Percentiles rank a stretch among this genome's conserved stretches.
phyloP scores from a whole-genome alignment of 2,329 filamentous ascomycete genomes.

The Aspergillus unguis region DNA sequence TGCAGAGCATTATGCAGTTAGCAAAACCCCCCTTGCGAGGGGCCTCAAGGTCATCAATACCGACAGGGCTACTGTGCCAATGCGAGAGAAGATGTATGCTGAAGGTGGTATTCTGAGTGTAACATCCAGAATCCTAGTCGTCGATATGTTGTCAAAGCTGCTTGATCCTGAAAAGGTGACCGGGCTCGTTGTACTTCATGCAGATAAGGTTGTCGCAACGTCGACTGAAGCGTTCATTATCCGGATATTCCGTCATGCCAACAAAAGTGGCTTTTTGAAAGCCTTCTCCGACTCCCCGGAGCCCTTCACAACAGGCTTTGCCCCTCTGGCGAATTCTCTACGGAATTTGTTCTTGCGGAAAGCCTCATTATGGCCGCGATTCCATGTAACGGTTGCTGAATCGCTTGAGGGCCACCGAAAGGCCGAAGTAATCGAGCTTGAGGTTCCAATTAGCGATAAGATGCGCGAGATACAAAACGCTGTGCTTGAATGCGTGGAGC shows the following conservation, averaged over 20 bases:
- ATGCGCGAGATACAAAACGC: slow-evolving; percentile 95
- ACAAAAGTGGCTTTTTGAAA: slow-evolving; percentile 90
- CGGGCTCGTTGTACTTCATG: slow-evolving; percentile 81
- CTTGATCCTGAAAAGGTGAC: slow-evolving; percentile 81
- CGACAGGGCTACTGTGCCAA: slow-evolving; percentile 81
- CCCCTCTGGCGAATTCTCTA: slow-evolving; percentile 85
- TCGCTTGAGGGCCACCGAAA: slow-evolving; percentile 88
- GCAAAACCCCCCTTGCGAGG: slow-evolving; percentile 73
- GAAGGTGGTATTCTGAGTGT: slow-evolving; percentile 91
- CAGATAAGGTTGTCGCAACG: slow-evolving; percentile 77
- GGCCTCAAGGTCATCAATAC: slow-evolving; percentile 92
- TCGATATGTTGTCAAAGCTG: slow-evolving; percentile 79
- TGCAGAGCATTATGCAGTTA: slow-evolving; percentile 91
- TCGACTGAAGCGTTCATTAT: slow-evolving; percentile 93
- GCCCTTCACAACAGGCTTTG: slow-evolving; percentile 82
- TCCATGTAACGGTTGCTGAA: slow-evolving; percentile 84
- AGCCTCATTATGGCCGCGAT: slow-evolving; percentile 86
- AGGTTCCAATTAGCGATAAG: slow-evolving; percentile 89
- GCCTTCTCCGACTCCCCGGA: slow-evolving; percentile 94
- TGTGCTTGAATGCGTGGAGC: slow-evolving; percentile 92
- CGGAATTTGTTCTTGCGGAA: slow-evolving; percentile 87
- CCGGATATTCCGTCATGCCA: slow-evolving; percentile 88
- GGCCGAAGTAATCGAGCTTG: slow-evolving; percentile 94
- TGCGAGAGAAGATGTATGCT: slow-evolving; percentile 83
- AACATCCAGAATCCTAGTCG: slow-evolving; percentile 90